A percentile compares a stretch with the other conserved stretches of the same genome.
Evolutionary conservation across 139 green algal species (phyloP).

Genomic region (Picochlorum sp.): DNA sequence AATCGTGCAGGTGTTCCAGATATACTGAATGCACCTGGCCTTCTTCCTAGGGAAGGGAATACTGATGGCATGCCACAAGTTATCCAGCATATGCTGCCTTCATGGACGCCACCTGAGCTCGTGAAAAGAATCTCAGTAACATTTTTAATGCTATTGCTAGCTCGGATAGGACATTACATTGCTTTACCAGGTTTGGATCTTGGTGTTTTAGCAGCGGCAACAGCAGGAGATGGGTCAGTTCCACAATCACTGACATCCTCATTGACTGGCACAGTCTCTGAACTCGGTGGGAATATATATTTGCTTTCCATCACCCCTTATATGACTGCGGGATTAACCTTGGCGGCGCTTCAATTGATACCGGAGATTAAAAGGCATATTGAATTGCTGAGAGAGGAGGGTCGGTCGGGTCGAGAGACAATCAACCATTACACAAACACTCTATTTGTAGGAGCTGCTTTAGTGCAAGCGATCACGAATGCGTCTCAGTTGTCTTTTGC

Average conservation of each 20-base stretch:
- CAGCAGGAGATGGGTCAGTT: background rate
- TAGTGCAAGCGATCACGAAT: conserved; percentile 3
- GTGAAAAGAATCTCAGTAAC: background rate
- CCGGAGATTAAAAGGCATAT: conserved; percentile 6
- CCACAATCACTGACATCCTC: background rate
- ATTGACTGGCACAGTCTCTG: background rate
- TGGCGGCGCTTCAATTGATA: conserved; percentile 5
- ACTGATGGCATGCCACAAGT: no score
- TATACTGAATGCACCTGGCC: no score
- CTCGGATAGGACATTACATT: conserved; percentile 10
- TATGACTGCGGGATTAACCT: conserved; percentile 11
- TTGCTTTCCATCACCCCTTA: conserved; percentile 6
- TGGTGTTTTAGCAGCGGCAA: background rate
- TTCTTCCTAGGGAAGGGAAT: no score
- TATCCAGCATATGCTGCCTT: background rate
- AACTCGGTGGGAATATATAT: conserved; percentile 11
- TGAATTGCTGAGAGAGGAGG: conserved; percentile 11
- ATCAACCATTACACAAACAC: conserved; percentile 11
- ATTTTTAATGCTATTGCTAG: conserved; percentile 1
- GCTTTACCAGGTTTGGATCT: conserved; percentile 6
- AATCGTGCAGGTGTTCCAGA: no score
- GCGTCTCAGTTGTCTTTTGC: background rate
- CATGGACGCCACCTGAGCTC: conserved; percentile 1
- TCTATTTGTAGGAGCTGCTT: conserved; percentile 12
- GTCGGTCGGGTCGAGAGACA: conserved; percentile 2